A percentile compares a stretch with the other conserved stretches of the same genome.
These are phyloP conservation scores for Lasiodiplodia sp. DNA, from an alignment of 2,329 filamentous ascomycete genomes.

Conservation along the genomic window DNA sequence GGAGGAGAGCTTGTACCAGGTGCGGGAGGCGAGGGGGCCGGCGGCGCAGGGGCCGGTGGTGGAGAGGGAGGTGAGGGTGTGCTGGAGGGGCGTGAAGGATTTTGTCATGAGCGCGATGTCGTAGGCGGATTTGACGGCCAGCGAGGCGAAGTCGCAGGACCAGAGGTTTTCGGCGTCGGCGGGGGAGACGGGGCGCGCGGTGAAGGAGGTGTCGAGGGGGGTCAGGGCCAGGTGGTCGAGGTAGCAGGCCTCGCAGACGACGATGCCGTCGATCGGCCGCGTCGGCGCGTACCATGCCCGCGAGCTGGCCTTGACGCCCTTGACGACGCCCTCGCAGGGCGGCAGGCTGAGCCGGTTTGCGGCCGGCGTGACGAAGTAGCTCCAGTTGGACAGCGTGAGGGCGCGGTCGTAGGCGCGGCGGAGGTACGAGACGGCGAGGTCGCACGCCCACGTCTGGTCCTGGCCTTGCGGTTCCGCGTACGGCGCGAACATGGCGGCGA, in stretches of 20 bases:
- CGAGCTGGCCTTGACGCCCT: slow-evolving; percentile 68
- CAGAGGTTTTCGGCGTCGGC: slow-evolving; percentile 64
- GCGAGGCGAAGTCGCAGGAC: slow-evolving; percentile 62
- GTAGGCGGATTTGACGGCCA: slow-evolving; percentile 63
- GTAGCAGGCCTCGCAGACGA: slow-evolving; percentile 13
- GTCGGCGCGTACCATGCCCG: slow-evolving; percentile 60
- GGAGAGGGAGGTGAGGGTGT: slow-evolving; percentile 47
- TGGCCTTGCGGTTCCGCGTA: background rate
- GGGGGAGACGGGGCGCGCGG: slow-evolving; percentile 60
- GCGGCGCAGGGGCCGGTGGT: slow-evolving; percentile 42
- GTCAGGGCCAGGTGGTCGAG: slow-evolving; percentile 71
- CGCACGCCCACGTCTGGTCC: slow-evolving; percentile 3
- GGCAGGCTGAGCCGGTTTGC: slow-evolving; percentile 64
- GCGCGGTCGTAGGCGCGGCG: background rate
- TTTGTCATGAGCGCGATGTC: slow-evolving; percentile 48
- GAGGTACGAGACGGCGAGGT: background rate
- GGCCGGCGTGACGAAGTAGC: slow-evolving; percentile 52
- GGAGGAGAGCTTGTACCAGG: slow-evolving; percentile 61
- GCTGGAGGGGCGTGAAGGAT: background rate
- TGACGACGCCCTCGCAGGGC: slow-evolving; percentile 48
- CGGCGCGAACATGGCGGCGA: background rate
- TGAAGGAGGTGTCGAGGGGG: slow-evolving; percentile 64
- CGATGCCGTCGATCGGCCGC: background rate
- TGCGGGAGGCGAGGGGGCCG: slow-evolving; percentile 71
- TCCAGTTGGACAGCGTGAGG: background rate